Conservation (phyloP, 2,329 filamentous ascomycete genomes). For the Bipolaris oryzae region DNA sequence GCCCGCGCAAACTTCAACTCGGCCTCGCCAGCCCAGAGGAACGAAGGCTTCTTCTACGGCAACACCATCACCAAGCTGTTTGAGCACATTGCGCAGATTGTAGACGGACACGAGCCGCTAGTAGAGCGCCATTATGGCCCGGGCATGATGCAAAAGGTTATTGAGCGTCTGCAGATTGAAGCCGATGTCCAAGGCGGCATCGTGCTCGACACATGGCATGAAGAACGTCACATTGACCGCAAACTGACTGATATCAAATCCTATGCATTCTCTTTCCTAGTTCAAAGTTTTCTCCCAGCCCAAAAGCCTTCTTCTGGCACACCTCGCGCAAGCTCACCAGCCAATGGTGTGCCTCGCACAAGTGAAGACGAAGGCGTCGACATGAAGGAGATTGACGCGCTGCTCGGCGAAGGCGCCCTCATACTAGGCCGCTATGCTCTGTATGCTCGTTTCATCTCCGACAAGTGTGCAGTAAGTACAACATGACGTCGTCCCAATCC, state of each 20-base stretch:
- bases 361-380: conserved; percentile 93
- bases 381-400: conserved; percentile 91
- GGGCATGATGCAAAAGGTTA: conserved; percentile 93
- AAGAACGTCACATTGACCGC: conserved; percentile 83
- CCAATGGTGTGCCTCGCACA: conserved; percentile 59
- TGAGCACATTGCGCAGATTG: conserved; percentile 95
- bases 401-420: conserved; percentile 84
- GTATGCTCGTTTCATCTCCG: conserved; percentile 85
- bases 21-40: conserved; percentile 64
- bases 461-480: conserved; percentile 76
- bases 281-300: conserved; percentile 85
- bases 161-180: conserved; percentile 90
- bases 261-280: conserved; percentile 95
- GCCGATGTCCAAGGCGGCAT: conserved; percentile 96
- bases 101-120: conserved; percentile 86
- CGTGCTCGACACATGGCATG: conserved; percentile 92
- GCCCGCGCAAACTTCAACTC: conserved; percentile 82
- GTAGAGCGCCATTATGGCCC: conserved; percentile 93
- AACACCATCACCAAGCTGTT: conserved; percentile 90
- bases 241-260: conserved; percentile 94
- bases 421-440: conserved; percentile 95
- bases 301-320: conserved; percentile 68
- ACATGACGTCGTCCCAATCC: conserved; percentile 8
- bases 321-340: conserved; percentile 77
- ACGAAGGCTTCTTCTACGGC: conserved; percentile 88